Evolutionary conservation across 176 grass and related monocot species (phyloP).

Genomic region (Musa itinerans): DNA sequence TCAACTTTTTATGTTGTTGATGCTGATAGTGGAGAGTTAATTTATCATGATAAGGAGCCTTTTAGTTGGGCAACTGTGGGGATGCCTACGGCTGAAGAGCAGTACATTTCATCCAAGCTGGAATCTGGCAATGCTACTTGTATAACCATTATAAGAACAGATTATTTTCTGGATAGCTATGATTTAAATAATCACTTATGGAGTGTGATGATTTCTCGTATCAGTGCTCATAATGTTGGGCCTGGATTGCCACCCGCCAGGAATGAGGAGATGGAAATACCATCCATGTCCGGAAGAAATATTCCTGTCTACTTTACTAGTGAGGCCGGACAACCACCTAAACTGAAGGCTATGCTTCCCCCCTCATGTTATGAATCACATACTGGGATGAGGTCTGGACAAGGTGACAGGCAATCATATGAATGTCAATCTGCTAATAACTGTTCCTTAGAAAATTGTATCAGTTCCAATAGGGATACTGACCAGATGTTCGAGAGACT

Average conservation of each 20-base stretch:
- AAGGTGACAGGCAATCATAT: not conserved
- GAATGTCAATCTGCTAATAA: not conserved
- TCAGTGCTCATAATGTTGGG: constrained; percentile 50
- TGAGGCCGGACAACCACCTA: not conserved
- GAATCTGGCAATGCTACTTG: constrained; percentile 38
- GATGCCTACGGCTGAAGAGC: constrained; percentile 36
- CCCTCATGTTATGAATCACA: not conserved
- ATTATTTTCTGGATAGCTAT: constrained; percentile 82
- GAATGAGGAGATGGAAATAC: constrained; percentile 34
- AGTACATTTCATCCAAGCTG: constrained; percentile 46
- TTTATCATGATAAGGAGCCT: constrained; percentile 58
- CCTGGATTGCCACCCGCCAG: constrained; percentile 23
- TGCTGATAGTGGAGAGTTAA: constrained; percentile 67
- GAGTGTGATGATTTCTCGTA: constrained; percentile 70
- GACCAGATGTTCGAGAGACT: not conserved
- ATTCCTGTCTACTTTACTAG: constrained; percentile 15
- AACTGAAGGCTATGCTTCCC: constrained; percentile 1
- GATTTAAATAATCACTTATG: constrained; percentile 63
- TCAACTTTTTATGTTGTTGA: constrained; percentile 64
- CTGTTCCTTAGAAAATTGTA: not conserved
- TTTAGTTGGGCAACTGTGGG: constrained; percentile 38
- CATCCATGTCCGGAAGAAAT: constrained; percentile 38
- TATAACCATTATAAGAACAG: constrained; percentile 65
- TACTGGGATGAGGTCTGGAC: not conserved
- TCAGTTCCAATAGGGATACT: not conserved